A percentile compares a stretch with the other conserved stretches of the same genome.
Conservation (phyloP, 75 land plant genomes). For the Sequoiadendron giganteum region DNA sequence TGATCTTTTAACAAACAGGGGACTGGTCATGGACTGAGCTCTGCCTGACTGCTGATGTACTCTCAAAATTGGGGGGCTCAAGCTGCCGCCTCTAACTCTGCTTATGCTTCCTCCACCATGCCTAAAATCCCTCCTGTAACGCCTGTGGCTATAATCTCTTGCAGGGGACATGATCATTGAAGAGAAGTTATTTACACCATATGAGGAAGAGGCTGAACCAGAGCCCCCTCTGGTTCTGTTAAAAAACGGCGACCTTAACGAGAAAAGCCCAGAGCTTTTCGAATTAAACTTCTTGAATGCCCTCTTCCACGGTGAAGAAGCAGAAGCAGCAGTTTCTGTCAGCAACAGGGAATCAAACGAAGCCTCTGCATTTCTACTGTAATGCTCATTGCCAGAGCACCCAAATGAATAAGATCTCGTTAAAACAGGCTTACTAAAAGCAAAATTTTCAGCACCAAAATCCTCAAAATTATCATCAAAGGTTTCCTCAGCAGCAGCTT, state of each 20-base stretch:
- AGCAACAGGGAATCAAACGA: neutral
- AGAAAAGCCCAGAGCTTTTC: neutral
- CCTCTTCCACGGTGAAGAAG: constrained; percentile 7
- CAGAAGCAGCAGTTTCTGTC: neutral
- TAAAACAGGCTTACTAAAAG: neutral
- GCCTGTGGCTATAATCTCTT: neutral
- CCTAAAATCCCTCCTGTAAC: neutral
- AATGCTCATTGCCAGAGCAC: neutral
- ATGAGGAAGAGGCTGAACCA: neutral
- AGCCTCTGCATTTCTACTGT: neutral
- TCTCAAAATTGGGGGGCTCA: neutral
- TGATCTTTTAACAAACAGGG: constrained; percentile 32
- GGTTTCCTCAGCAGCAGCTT: no score
- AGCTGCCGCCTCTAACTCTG: constrained; percentile 5
- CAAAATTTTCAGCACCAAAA: neutral
- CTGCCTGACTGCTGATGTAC: neutral
- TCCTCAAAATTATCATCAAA: neutral
- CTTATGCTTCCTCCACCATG: neutral
- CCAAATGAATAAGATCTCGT: constrained; percentile 9
- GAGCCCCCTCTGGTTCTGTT: neutral
- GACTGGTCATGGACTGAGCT: constrained; percentile 41
- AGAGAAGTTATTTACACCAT: neutral
- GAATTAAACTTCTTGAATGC: constrained; percentile 5
- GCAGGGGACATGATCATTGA: constrained; percentile 2
- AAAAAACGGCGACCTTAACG: neutral